phyloP scores from a whole-genome alignment of 306 rosid genomes.

The Casuarina cunninghamiana region DNA sequence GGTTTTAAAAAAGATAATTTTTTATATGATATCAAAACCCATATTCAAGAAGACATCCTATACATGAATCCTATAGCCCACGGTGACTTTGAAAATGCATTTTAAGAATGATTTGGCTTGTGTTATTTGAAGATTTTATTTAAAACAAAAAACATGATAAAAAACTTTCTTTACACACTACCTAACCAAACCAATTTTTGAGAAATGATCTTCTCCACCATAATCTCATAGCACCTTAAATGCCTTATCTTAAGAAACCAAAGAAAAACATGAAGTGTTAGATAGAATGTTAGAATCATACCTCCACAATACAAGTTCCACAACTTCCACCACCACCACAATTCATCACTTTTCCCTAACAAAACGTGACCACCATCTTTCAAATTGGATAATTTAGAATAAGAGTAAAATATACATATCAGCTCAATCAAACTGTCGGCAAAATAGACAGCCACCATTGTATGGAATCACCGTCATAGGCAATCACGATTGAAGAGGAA shows the following conservation, averaged over 20 bases:
- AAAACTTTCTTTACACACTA: neutral
- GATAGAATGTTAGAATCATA: slow-evolving; percentile 19
- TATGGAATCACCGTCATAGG: neutral
- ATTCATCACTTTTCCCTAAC: slow-evolving; percentile 92
- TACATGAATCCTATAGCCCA: too few relatives aligned
- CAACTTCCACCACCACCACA: slow-evolving; percentile 96
- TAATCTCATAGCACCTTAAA: neutral
- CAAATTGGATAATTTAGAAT: neutral
- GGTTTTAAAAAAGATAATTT: too few relatives aligned
- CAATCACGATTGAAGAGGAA: neutral
- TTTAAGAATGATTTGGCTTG: too few relatives aligned
- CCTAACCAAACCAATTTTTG: neutral
- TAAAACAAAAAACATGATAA: too few relatives aligned
- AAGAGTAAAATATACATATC: neutral
- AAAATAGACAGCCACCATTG: neutral
- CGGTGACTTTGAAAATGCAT: too few relatives aligned
- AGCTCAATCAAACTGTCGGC: neutral
- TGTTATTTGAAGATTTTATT: too few relatives aligned
- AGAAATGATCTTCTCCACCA: slow-evolving; percentile 6
- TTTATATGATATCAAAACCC: too few relatives aligned
- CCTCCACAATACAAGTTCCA: slow-evolving; percentile 93
- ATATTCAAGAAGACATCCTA: too few relatives aligned
- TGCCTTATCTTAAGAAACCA: neutral
- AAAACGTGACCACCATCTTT: slow-evolving; percentile 1
- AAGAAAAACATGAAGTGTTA: neutral